Conservation (phyloP, 1,284 basidiomycete genomes). For the Ustilago tritici region DNA sequence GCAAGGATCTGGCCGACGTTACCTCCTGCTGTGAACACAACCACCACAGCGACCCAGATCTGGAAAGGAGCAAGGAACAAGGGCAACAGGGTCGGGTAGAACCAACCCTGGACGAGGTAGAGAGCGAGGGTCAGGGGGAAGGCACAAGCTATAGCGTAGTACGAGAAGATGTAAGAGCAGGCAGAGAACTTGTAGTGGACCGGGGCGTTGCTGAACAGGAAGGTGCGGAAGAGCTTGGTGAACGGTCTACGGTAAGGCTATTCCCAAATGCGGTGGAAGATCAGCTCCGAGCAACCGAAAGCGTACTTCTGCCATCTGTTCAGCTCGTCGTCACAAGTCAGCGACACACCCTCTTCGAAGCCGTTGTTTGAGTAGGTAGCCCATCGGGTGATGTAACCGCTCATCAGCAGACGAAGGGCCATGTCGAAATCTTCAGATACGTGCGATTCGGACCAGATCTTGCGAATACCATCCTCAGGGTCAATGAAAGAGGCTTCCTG, state of each 20-base stretch:
- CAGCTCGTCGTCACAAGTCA: conserved; percentile 79
- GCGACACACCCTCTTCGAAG: conserved; percentile 87
- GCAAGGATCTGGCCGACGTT: conserved; percentile 79
- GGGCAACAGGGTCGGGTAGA: conserved; percentile 77
- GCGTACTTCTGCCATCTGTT: conserved; percentile 90
- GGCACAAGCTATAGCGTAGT: conserved; percentile 85
- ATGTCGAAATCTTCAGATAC: conserved; percentile 87
- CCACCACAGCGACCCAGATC: conserved; percentile 80
- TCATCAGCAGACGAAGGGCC: conserved; percentile 72
- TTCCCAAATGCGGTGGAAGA: conserved; percentile 68
- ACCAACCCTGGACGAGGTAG: conserved; percentile 80
- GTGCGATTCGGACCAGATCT: conserved; percentile 79
- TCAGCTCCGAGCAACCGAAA: conserved; percentile 75
- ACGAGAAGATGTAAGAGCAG: conserved; percentile 70
- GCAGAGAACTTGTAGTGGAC: conserved; percentile 79
- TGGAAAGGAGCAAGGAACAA: conserved; percentile 75
- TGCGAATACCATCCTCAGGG: neutral
- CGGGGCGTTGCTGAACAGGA: conserved; percentile 74
- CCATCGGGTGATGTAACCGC: conserved; percentile 82
- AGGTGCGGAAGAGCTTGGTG: conserved; percentile 79
- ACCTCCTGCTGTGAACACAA: conserved; percentile 81
- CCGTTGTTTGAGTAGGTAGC: conserved; percentile 82
- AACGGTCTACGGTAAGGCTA: conserved; percentile 82
- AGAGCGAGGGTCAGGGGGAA: conserved; percentile 78
- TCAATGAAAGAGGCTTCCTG: conserved; percentile 82